Percentiles rank a stretch among this genome's conserved stretches.
These are phyloP conservation scores for Inga laurina DNA, from an alignment of 306 rosid species.

Conservation along the genomic window DNA sequence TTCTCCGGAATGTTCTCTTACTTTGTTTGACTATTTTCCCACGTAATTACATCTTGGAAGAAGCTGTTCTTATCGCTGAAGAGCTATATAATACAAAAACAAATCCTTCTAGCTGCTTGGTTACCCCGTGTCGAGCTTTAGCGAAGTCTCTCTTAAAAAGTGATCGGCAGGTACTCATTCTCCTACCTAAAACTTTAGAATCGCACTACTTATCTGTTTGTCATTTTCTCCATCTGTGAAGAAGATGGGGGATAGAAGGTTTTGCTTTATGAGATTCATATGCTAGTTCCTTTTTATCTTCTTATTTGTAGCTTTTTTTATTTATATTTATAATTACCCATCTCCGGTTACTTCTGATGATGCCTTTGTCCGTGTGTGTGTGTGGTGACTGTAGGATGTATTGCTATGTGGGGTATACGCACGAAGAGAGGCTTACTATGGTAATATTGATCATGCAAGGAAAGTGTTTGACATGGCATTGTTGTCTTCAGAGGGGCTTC, in stretches of 20 bases:
- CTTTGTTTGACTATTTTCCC: conserved; percentile 81
- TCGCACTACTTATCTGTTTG: neutral
- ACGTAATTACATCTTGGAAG: conserved; percentile 79
- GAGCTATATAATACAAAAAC: conserved; percentile 65
- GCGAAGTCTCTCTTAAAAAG: conserved; percentile 81
- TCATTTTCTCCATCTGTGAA: neutral
- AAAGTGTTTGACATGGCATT: conserved; percentile 95
- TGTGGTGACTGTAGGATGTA: conserved; percentile 61
- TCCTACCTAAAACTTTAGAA: neutral
- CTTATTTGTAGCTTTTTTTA: neutral
- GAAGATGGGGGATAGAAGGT: neutral
- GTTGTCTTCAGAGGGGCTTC: conserved; percentile 74
- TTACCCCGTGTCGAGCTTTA: conserved; percentile 80
- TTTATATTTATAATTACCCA: neutral
- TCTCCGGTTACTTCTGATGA: conserved; percentile 18
- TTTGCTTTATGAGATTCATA: conserved; percentile 2
- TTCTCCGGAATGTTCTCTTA: conserved; percentile 71
- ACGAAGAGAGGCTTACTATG: conserved; percentile 80
- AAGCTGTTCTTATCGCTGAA: conserved; percentile 82
- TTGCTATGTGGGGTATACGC: conserved; percentile 95
- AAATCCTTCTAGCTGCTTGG: conserved; percentile 54
- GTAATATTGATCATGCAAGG: conserved; percentile 84
- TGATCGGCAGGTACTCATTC: conserved; percentile 76
- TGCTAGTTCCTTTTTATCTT: neutral
- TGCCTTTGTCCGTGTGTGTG: conserved; percentile 19